Evolutionary conservation across 208 protist genomes (phyloP).

Genomic region (Leishmania major): DNA sequence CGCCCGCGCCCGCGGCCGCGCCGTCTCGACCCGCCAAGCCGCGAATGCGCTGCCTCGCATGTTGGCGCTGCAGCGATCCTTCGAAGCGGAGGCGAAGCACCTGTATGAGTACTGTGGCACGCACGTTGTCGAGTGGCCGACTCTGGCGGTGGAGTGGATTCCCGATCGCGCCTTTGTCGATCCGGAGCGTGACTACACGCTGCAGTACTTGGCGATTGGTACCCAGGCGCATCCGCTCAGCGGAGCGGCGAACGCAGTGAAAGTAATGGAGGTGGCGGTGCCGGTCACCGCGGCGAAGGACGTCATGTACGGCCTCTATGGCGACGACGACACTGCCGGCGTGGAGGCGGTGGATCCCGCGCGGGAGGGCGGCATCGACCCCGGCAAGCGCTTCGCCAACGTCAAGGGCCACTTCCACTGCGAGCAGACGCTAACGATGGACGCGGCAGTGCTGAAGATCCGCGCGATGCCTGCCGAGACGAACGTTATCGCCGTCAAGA

Average conservation of each 20-base stretch:
- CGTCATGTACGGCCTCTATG: slow-evolving; percentile 49
- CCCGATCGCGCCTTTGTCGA: slow-evolving; percentile 43
- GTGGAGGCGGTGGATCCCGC: slow-evolving; percentile 16
- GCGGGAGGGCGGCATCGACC: slow-evolving; percentile 32
- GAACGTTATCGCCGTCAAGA: slow-evolving; percentile 63
- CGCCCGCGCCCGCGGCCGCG: neutral
- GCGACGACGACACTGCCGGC: slow-evolving; percentile 38
- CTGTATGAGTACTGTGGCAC: slow-evolving; percentile 58
- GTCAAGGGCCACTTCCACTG: slow-evolving; percentile 51
- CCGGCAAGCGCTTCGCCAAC: slow-evolving; percentile 49
- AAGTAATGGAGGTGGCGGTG: slow-evolving; percentile 61
- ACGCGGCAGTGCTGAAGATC: slow-evolving; percentile 56
- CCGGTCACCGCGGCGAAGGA: slow-evolving; percentile 22
- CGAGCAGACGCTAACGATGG: slow-evolving; percentile 43
- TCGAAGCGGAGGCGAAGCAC: slow-evolving; percentile 33
- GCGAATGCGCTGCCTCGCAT: slow-evolving; percentile 36
- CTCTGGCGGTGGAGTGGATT: slow-evolving; percentile 66
- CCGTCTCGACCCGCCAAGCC: slow-evolving; percentile 8
- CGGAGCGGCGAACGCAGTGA: slow-evolving; percentile 39
- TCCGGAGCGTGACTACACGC: slow-evolving; percentile 56
- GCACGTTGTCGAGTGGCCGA: slow-evolving; percentile 62
- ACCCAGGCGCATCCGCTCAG: slow-evolving; percentile 39
- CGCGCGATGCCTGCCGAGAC: slow-evolving; percentile 46
- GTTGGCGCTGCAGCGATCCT: slow-evolving; percentile 48
- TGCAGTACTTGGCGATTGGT: slow-evolving; percentile 61